Evolutionary conservation across 2,329 filamentous ascomycete genomes (phyloP).

Genomic region (Ceratocystis diversiconidia): DNA sequence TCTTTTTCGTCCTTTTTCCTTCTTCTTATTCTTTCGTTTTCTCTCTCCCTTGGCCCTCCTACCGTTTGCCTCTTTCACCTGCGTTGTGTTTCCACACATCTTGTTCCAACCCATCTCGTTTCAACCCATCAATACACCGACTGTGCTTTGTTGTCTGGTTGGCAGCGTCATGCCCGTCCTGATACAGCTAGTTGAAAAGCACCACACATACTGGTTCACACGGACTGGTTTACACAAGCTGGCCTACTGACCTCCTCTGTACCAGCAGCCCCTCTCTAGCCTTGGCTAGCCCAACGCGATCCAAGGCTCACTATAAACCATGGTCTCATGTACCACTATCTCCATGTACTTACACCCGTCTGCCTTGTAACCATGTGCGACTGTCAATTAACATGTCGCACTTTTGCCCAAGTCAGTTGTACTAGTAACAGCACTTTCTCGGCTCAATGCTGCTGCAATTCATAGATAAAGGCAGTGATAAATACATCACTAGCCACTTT

Average conservation of each 20-base stretch:
- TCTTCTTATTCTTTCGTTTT: not conserved
- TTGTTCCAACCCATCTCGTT: not conserved
- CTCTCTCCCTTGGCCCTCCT: not conserved
- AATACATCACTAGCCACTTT: not conserved
- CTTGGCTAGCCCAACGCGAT: not conserved
- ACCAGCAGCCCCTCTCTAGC: not conserved
- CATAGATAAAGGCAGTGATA: not conserved
- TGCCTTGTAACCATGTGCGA: not conserved
- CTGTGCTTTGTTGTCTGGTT: not conserved
- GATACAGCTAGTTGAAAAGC: not conserved
- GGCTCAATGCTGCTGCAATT: not conserved
- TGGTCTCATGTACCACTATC: not conserved
- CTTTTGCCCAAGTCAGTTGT: not conserved
- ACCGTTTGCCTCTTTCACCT: not conserved
- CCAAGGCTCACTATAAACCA: not conserved
- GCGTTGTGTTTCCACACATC: not conserved
- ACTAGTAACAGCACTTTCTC: not conserved
- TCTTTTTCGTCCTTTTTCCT: not conserved
- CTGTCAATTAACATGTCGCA: not conserved
- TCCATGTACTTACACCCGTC: not conserved
- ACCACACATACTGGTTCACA: too few species aligned
- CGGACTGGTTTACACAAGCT: not conserved
- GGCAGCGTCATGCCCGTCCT: not conserved
- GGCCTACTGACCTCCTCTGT: not conserved
- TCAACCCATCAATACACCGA: not conserved